Evolutionary conservation across 2,329 filamentous ascomycete genomes (phyloP), one percentile per base, ranked within the genome.

Genomic region (Blastomyces emzantsi): DNA sequence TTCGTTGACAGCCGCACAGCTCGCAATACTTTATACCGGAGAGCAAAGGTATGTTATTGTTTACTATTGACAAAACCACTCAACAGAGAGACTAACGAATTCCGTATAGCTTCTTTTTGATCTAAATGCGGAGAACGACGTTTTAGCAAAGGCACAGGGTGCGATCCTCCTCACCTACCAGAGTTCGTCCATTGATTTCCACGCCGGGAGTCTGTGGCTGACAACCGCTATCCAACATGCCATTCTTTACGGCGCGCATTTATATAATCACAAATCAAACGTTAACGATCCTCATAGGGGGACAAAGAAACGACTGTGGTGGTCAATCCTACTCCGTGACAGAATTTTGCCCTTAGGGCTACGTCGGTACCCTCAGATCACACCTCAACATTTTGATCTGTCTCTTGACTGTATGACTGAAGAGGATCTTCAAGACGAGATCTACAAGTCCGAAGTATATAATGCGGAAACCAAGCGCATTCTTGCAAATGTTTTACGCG

Each of bases 291-390:
- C 76, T 69, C 19, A 70, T 68, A 6, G 72, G 69, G 65, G 74
- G 67, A 72, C 75, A 8, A 74, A 80, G 41, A 84, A 83, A 69
- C 74, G 81, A 1, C 70, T 84, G 8, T 83, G 81, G 81, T 84
- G 82, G 81, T 81, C 80, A 64, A 82, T 81, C 64, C 74, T 84
- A 51, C 74, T 83, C 5, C 79, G 82, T 13, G 82, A 83, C 68
- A 76, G 81, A 49, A 79, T 81, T 22, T 67, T 84, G 33, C 76
- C 78, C 3, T 73, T 84, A 9, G 78, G 81, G 3, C 75, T 83
- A 65, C 76, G 81, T n/a, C 76, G 81, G 13, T 76, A 77, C 51
- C 75, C 81, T n/a, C 81, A 83, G 64, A 78, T 83, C 62, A 79
- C 80, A 0, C 75, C 77, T 2, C 73, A 73, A 0, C 77, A 80